Evolutionary conservation across 495 filamentous ascomycete genomes (phyloP).

Genomic region (Trichoderma parareesei): DNA sequence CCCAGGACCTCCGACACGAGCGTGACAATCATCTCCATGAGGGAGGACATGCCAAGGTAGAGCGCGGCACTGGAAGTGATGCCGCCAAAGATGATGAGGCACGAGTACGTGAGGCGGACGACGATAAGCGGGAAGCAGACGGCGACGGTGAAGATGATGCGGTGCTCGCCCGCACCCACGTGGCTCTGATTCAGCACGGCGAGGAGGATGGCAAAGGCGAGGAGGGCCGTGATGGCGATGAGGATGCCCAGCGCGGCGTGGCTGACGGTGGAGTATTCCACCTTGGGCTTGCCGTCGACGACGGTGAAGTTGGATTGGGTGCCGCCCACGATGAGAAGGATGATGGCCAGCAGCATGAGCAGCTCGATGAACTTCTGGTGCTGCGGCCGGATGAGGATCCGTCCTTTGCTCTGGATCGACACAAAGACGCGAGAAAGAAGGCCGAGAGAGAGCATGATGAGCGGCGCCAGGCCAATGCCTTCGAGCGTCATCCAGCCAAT

Average conservation of each 20-base stretch:
- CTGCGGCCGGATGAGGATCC: conserved; percentile 18
- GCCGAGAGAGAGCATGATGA: conserved; percentile 24
- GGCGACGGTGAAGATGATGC: conserved; percentile 24
- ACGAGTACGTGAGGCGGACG: conserved; percentile 28
- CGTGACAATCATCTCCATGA: conserved; percentile 32
- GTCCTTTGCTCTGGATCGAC: conserved; percentile 15
- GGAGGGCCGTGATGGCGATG: conserved; percentile 23
- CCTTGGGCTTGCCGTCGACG: conserved; percentile 15
- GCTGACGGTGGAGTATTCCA: conserved; percentile 12
- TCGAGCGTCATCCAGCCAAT: conserved; percentile 24
- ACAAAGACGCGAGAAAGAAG: conserved; percentile 23
- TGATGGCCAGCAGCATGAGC: conserved; percentile 21
- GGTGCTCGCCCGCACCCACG: conserved; percentile 26
- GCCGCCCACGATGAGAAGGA: conserved; percentile 28
- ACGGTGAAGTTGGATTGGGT: conserved; percentile 10
- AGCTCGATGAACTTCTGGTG: conserved; percentile 21
- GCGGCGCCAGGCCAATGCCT: conserved; percentile 25
- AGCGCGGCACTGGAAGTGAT: conserved; percentile 20
- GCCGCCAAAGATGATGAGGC: conserved; percentile 19
- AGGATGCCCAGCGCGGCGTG: conserved; percentile 22
- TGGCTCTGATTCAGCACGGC: conserved; percentile 18
- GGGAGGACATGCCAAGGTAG: conserved; percentile 25
- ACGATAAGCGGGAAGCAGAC: conserved; percentile 30
- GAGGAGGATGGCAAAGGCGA: conserved; percentile 18
- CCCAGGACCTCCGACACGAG: conserved; percentile 26